A percentile compares a stretch with the other conserved stretches of the same genome.
These are phyloP conservation scores for Hyaloscypha finlandica DNA, from an alignment of 495 filamentous ascomycete species.

Conservation along the genomic window DNA sequence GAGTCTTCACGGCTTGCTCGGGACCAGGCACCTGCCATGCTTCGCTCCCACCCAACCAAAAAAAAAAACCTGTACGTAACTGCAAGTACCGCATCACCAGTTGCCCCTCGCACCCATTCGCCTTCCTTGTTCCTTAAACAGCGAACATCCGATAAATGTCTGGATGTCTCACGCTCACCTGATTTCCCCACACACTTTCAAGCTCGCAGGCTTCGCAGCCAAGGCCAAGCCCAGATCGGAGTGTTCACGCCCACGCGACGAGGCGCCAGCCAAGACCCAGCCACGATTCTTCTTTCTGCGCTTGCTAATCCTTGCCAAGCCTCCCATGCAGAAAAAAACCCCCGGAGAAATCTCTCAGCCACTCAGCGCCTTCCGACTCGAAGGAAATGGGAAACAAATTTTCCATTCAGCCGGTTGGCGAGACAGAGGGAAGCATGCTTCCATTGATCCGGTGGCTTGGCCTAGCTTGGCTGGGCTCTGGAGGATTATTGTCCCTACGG, in stretches of 20 bases:
- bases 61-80: background rate
- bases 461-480: too few species aligned
- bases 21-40: too few species aligned
- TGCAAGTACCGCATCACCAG: too few species aligned
- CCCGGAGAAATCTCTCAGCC: background rate
- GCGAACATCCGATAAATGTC: background rate
- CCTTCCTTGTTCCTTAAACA: background rate
- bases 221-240: background rate
- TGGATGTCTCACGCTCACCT: background rate
- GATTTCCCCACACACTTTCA: background rate
- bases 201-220: background rate
- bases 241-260: constrained; percentile 1
- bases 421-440: too few species aligned
- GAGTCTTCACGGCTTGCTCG: too few species aligned
- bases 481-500: too few species aligned
- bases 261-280: constrained; percentile 1
- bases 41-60: background rate
- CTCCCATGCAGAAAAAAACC: background rate
- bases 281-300: background rate
- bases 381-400: too few species aligned
- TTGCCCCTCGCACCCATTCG: too few species aligned
- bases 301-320: background rate
- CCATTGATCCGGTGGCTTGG: too few species aligned
- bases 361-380: background rate
- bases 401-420: background rate